phyloP scores from a whole-genome alignment of 495 filamentous ascomycete genomes.

The Aspergillus avenaceus region DNA sequence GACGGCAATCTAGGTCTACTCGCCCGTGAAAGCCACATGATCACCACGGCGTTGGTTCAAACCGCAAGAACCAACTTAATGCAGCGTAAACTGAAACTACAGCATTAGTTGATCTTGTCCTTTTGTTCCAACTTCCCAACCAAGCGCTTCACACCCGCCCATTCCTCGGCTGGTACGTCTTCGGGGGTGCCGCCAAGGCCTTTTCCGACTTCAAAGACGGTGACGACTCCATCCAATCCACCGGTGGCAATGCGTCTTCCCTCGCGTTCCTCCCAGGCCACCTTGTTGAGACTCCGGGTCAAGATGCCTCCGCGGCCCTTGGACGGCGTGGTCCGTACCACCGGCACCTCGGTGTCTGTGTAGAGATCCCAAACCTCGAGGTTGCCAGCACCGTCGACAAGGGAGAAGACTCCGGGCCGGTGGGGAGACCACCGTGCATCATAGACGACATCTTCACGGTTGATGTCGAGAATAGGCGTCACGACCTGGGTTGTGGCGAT shows the following conservation, averaged over 20 bases:
- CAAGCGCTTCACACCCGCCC: slow-evolving; percentile 84
- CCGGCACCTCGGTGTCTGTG: slow-evolving; percentile 85
- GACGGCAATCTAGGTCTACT: neutral
- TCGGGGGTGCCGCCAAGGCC: slow-evolving; percentile 75
- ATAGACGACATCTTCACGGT: slow-evolving; percentile 92
- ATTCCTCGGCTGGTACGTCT: slow-evolving; percentile 77
- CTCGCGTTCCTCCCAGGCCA: slow-evolving; percentile 88
- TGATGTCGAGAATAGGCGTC: slow-evolving; percentile 78
- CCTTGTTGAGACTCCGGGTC: slow-evolving; percentile 81
- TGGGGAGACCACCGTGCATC: slow-evolving; percentile 91
- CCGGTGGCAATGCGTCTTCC: slow-evolving; percentile 83
- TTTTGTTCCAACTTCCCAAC: slow-evolving; percentile 61
- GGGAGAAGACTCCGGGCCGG: slow-evolving; percentile 86
- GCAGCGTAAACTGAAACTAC: slow-evolving; percentile 7
- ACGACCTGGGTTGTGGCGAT: slow-evolving; percentile 40
- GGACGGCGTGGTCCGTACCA: slow-evolving; percentile 68
- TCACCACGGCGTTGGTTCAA: neutral
- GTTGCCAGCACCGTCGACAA: slow-evolving; percentile 90
- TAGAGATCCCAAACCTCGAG: slow-evolving; percentile 95
- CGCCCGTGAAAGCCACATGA: neutral
- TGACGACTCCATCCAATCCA: slow-evolving; percentile 83
- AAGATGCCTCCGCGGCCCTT: slow-evolving; percentile 49
- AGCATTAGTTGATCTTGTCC: slow-evolving; percentile 30
- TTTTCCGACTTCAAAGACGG: slow-evolving; percentile 87
- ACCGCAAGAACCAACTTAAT: neutral